Evolutionary conservation across 2,329 filamentous ascomycete species (phyloP).

Genomic region (Sarocladiaceae sp.): DNA sequence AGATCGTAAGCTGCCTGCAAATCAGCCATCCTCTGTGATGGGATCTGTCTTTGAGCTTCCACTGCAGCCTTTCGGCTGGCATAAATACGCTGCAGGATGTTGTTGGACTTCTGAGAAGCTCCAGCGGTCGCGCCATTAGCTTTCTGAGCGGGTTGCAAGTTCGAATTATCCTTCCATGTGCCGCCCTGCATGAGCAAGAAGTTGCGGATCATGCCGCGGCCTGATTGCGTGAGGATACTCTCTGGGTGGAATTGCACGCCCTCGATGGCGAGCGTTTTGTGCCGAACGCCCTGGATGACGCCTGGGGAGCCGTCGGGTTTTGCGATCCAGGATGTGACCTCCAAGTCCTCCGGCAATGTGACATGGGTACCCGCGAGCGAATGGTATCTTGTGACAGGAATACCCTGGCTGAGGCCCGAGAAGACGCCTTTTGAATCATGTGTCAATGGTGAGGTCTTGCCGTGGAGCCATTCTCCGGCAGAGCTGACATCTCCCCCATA

Average conservation of each 20-base stretch:
- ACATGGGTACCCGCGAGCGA: conserved; percentile 89
- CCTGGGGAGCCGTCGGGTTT: conserved; percentile 72
- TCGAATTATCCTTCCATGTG: conserved; percentile 81
- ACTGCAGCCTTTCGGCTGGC: conserved; percentile 73
- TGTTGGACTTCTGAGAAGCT: conserved; percentile 58
- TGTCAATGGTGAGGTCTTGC: conserved; percentile 86
- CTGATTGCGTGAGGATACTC: conserved; percentile 89
- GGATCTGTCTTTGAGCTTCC: conserved; percentile 74
- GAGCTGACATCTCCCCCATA: conserved; percentile 90
- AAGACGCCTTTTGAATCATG: conserved; percentile 95
- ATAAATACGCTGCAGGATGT: conserved; percentile 91
- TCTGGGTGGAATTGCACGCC: conserved; percentile 98
- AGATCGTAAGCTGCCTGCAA: conserved; percentile 84
- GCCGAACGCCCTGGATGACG: conserved; percentile 94
- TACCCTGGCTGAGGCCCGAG: conserved; percentile 68
- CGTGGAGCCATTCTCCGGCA: conserved; percentile 93
- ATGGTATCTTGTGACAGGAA: conserved; percentile 93
- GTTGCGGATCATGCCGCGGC: conserved; percentile 85
- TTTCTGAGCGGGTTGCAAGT: conserved; percentile 40
- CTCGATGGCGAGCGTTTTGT: conserved; percentile 88
- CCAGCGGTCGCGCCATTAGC: conserved; percentile 21
- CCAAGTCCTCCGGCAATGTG: conserved; percentile 78
- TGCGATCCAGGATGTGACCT: conserved; percentile 86
- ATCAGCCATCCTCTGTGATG: conserved; percentile 78
- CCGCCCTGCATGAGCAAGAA: conserved; percentile 85